Evolutionary conservation across 2,329 filamentous ascomycete species (phyloP), one percentile per base, ranked within the genome.

Genomic region (Aspergillus novofumigatus): DNA sequence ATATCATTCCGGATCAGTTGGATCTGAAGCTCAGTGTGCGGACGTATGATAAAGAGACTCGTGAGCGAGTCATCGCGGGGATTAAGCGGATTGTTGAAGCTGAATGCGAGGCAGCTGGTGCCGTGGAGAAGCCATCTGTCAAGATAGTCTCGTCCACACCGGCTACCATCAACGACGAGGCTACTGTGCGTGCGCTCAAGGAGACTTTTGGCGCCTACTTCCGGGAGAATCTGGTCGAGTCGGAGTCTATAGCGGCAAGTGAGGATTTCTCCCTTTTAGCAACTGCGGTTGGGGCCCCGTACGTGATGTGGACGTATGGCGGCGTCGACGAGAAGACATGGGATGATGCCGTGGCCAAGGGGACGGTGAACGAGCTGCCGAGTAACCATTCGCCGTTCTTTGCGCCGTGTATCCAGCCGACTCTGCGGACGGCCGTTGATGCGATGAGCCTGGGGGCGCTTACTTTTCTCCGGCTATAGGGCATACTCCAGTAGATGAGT

Each of bases 181-280:
- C 60, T 0, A 71, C 80, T 0, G 81, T 79, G 0, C 63, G 62
- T 3, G 67, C 63, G 9, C 68, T 86, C 0, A 76, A 77, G 20
- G 65, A 69, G 2, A 69, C 72, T 0, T 86, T 85, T 60, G 58
- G 62, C 0, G 59, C 68, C 1, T 79, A 82, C 56, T 85, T 86
- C 59, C 65, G 59, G 10, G 71, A 73, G 1, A 61, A 65, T 0
- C 69, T 77, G 10, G 59, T 71, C 0, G 68, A 80, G 11, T 73
- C 75, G 17, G 67, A 75, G n/a, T 71, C 75, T 0, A 62, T 80
- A 0, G 69, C 74, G 3, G 80, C 77, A 0, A 82, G 78, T 54
- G 85, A 87, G 64, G 85, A 87, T 60, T 85, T 86, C 62, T 74
- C 78, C 0, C 77, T 81, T 44, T 65, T 87, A 44, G 83, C 81